phyloP scores from a whole-genome alignment of 257 asterid species.

The Rhazya stricta region DNA sequence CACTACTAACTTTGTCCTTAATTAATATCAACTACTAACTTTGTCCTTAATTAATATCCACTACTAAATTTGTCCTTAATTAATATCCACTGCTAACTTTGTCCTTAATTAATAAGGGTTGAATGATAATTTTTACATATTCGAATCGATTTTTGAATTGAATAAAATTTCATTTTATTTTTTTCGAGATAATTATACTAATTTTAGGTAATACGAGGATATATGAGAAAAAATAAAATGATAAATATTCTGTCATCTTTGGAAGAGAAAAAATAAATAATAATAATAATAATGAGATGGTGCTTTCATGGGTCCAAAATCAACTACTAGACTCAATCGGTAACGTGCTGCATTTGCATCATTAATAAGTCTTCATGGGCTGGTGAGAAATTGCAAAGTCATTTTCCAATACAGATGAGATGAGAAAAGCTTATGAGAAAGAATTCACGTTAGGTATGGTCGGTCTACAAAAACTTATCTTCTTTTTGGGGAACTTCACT shows the following conservation, averaged over 20 bases:
- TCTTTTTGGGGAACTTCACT: no score
- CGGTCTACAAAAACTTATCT: slow-evolving; percentile 15
- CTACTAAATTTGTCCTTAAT: no score
- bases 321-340: slow-evolving; percentile 26
- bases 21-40: no score
- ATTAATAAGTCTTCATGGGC: slow-evolving; percentile 8
- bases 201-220: neutral
- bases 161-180: no score
- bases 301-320: slow-evolving; percentile 39
- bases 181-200: neutral
- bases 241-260: no score
- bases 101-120: no score
- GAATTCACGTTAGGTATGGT: slow-evolving; percentile 35
- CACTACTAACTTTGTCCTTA: no score
- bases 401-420: slow-evolving; percentile 22
- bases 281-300: neutral
- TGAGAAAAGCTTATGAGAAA: slow-evolving; percentile 27
- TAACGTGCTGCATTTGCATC: slow-evolving; percentile 26
- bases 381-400: slow-evolving; percentile 18
- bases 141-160: no score
- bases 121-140: no score
- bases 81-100: no score
- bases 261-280: neutral
- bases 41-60: no score
- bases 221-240: no score